phyloP scores from a whole-genome alignment of 2,329 filamentous ascomycete species.

The Cephalotrichum gorgonifer region DNA sequence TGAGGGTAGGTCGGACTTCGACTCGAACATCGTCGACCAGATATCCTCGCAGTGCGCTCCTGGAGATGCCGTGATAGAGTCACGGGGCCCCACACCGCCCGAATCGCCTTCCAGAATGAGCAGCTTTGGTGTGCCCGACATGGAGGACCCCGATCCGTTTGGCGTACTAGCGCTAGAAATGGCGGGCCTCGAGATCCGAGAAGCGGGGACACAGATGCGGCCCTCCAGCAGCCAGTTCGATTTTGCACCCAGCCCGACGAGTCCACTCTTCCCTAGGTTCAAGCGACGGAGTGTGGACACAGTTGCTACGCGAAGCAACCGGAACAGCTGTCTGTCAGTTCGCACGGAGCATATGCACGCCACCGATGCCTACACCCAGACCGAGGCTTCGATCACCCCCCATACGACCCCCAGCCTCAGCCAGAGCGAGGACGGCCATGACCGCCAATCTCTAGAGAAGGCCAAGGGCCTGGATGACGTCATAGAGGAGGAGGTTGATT shows the following conservation, averaged over 20 bases:
- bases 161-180: conserved; percentile 85
- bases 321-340: conserved; percentile 66
- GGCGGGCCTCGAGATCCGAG: conserved; percentile 79
- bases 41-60: conserved; percentile 60
- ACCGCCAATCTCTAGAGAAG: conserved; percentile 26
- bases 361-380: conserved; percentile 60
- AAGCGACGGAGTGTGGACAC: conserved; percentile 63
- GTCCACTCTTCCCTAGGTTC: conserved; percentile 52
- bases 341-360: conserved; percentile 59
- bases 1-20: conserved; percentile 70
- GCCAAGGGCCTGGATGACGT: conserved; percentile 29
- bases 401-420: conserved; percentile 44
- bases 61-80: conserved; percentile 55
- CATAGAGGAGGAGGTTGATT: conserved; percentile 40
- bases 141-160: conserved; percentile 82
- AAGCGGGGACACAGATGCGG: conserved; percentile 63
- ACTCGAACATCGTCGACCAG: conserved; percentile 54
- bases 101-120: conserved; percentile 20
- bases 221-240: conserved; percentile 75
- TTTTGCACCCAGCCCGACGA: conserved; percentile 66
- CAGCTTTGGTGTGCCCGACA: conserved; percentile 67
- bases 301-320: conserved; percentile 45
- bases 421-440: conserved; percentile 41
- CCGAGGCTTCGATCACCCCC: conserved; percentile 40
- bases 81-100: conserved; percentile 22